These are phyloP conservation scores for Halocafeteria seosinensis DNA, from an alignment of 108 stramenopile species.

Conservation along the genomic window DNA sequence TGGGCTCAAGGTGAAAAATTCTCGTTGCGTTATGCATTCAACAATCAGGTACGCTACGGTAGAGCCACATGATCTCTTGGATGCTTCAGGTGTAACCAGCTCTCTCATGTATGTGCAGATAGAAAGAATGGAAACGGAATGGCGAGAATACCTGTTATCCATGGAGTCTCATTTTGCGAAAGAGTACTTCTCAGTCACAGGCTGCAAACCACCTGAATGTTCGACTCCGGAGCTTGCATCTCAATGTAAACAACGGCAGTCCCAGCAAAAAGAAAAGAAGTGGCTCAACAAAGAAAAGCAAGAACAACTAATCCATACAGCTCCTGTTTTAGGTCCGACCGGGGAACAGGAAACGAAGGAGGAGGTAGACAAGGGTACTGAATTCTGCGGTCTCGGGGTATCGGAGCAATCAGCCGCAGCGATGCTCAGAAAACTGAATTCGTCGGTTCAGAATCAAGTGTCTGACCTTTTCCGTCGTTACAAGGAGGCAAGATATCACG, in stretches of 20 bases:
- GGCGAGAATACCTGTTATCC: neutral
- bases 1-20: neutral
- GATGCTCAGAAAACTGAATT: neutral
- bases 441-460: neutral
- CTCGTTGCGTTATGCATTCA: neutral
- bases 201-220: neutral
- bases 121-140: neutral
- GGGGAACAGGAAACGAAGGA: neutral
- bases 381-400: too few relatives aligned
- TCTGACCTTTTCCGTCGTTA: neutral
- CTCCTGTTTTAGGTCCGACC: neutral
- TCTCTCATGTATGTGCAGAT: neutral
- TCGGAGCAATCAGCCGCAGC: too few relatives aligned
- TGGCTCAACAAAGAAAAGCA: slow-evolving; percentile 3
- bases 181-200: neutral
- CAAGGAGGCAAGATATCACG: neutral
- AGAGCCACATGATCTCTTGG: neutral
- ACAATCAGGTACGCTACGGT: neutral
- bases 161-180: neutral
- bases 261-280: neutral
- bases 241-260: neutral
- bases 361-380: too few relatives aligned
- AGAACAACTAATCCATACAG: neutral
- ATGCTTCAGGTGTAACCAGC: neutral
- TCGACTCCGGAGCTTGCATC: neutral